A percentile compares a stretch with the other conserved stretches of the same genome.
phyloP scores from a whole-genome alignment of 139 green algal genomes.

The Haematococcus lacustris region DNA sequence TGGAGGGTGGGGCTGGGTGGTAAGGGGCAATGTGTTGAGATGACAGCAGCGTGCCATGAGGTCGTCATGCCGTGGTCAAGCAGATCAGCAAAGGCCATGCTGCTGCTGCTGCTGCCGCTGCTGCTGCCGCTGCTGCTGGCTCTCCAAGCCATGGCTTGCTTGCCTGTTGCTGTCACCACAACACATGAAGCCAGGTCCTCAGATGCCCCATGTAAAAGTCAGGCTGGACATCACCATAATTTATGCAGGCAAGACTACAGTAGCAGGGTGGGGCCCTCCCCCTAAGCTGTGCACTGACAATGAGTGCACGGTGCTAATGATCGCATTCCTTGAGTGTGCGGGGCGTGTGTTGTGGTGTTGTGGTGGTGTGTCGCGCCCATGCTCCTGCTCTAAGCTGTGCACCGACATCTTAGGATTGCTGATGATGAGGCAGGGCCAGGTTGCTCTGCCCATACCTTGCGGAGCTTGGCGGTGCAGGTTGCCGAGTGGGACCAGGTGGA shows the following conservation, averaged over 20 bases:
- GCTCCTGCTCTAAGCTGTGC: background rate
- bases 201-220: background rate
- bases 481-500: constrained; percentile 18
- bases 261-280: too few species aligned
- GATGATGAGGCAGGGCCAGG: background rate
- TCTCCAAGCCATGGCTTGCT: too few species aligned
- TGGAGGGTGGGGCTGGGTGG: background rate
- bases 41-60: background rate
- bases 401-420: background rate
- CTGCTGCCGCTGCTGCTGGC: too few species aligned
- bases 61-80: background rate
- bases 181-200: background rate
- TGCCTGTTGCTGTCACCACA: too few species aligned
- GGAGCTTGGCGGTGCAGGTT: background rate
- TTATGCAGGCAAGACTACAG: background rate
- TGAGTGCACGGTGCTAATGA: background rate
- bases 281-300: background rate
- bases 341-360: too few species aligned
- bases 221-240: background rate
- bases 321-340: background rate
- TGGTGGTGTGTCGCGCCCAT: background rate
- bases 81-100: background rate
- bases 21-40: background rate
- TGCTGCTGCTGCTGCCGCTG: too few species aligned
- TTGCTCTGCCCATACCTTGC: background rate